Evolutionary conservation across 306 rosid species (phyloP).

Genomic region (Mimosa bimucronata): DNA sequence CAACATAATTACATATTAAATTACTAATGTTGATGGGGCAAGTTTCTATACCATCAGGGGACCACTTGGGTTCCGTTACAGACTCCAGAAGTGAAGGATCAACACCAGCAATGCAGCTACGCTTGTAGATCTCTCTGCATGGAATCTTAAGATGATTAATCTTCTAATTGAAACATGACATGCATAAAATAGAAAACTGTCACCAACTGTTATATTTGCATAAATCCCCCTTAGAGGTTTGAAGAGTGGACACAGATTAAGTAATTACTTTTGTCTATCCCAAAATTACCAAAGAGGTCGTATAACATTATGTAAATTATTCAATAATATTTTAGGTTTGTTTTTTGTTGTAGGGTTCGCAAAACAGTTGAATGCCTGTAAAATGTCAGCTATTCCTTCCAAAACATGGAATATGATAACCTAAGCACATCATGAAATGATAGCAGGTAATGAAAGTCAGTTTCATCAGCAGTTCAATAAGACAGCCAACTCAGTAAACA

Average conservation of each 20-base stretch:
- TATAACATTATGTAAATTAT: not conserved
- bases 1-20: not conserved
- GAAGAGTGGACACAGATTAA: constrained; percentile 25
- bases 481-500: constrained; percentile 9
- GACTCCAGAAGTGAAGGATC: constrained; percentile 79
- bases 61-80: constrained; percentile 98
- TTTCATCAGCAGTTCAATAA: constrained; percentile 2
- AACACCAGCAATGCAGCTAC: constrained; percentile 71
- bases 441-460: not conserved
- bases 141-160: constrained; percentile 28
- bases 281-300: constrained; percentile 18
- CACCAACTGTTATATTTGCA: constrained; percentile 11
- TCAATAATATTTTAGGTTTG: not conserved
- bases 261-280: not conserved
- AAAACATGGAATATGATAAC: not conserved
- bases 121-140: constrained; percentile 70
- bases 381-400: constrained; percentile 22
- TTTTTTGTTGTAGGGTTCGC: not conserved
- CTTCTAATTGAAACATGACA: constrained; percentile 32
- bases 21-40: constrained; percentile 12
- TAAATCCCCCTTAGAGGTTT: constrained; percentile 4
- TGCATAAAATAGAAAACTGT: constrained; percentile 10
- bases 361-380: not conserved
- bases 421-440: not conserved
- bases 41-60: constrained; percentile 66